Base-by-base conservation (phyloP, 768 basidiomycete species). In the Trametopsis cervina region DNA sequence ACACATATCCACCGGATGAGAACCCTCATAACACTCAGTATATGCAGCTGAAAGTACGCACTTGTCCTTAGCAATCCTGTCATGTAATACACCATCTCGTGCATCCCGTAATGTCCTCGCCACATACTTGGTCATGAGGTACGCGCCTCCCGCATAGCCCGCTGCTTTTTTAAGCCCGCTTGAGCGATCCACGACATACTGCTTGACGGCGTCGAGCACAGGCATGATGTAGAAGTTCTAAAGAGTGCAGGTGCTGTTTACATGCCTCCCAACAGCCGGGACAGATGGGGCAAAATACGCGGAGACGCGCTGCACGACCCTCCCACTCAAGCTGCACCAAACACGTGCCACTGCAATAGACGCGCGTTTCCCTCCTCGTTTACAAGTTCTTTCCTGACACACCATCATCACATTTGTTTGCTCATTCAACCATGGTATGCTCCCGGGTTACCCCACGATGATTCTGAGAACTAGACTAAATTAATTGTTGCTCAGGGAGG, bases 401-500 rank as follows among this genome's bases (percentile, higher is more conserved):
- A 50, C 53, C 48, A 45, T 35, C 51, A 52, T 42, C 52, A 35
- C 46, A 47, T 36, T 46, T 37, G 40, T 41, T 35, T 36, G 44
- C 47, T 24, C 44, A 33, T 35, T 21, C 22, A 47, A 50, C 35
- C 51, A 57, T 57, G 56, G 56, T 54, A 20, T 22, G 56, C 53
- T 11, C 39, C 29, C 23, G 17, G 25, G 33, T n/a, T 35, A 35
- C 33, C 17, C 10, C n/a, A 17, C 33, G 33, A 22, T 33, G 17
- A n/a, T 9, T 39, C 35, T 37, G 5, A 5, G 22, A 29, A 4
- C 23, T n/a, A 4, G 13, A 44, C 20, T 12, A 13, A 13, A 21
- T 9, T n/a, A n/a, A n/a, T n/a, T n/a, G n/a, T n/a, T 11, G 40
- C 9, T 29, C 40, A 89, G 88, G 88, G 88, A 40, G 88, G 87